Base-by-base conservation (phyloP, 768 basidiomycete species). In the Phylloporus arenicola region DNA sequence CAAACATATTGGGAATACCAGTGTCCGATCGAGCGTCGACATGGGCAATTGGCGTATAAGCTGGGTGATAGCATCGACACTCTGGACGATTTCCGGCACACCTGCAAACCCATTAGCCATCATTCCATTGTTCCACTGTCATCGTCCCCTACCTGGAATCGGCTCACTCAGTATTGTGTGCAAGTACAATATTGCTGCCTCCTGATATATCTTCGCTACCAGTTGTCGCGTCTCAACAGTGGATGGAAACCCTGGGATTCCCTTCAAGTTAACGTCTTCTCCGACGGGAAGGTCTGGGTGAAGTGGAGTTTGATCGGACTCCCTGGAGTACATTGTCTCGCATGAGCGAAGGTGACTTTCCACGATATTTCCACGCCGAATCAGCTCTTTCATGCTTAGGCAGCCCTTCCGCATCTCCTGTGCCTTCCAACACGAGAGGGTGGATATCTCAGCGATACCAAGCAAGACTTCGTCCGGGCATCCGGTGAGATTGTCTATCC, bases 381-480 rank as follows among this genome's bases (percentile, higher is more conserved):
- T 76, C 30, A 92, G 77, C 57, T 89, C 87, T 51, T 83, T 79
- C 65, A 80, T 76, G 67, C 86, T 89, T 52, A 92, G 72, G 31
- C 79, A 77, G 39, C 82, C 82, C 50, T 81, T 81, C 45, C 74
- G 78, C 49, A 75, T 70, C 62, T 89, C 82, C 43, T 75, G 72
- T 20, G 72, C 65, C 66, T 89, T 90, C 88, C 89, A 91, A 57
- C 82, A 77, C 5, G 84, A 80, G 27, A 92, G 76, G 7, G 76
- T 74, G n/a, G 84, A 82, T 19, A 80, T 75, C 61, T 91, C 87
- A 20, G 82, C 87, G 52, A 91, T 77, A 33, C 81, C 85, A 52
- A 90, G 77, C 63, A 91, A 68, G 9, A 81, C 84, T 58, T 85
- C 85, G 59, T 92, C 86, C 3, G 88, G 83, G 70, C 88, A 90